Evolutionary conservation across 73 alveolate genomes (phyloP).

Genomic region (Symbiodinium pilosum): DNA sequence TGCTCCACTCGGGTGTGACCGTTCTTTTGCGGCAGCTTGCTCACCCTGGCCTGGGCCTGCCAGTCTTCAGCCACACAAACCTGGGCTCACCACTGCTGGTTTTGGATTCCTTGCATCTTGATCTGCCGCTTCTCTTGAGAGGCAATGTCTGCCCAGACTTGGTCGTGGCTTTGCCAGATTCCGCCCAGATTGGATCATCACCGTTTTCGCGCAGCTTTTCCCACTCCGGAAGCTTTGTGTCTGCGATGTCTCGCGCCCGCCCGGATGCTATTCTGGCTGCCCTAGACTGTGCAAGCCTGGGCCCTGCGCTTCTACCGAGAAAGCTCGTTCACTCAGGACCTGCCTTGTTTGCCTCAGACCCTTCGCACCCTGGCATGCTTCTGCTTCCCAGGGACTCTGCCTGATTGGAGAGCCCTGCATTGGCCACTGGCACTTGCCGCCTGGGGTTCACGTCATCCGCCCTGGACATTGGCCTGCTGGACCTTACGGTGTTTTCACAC

Average conservation of each 20-base stretch:
- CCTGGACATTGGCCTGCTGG: neutral
- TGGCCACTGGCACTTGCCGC: neutral
- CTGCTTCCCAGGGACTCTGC: neutral
- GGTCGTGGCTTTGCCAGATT: neutral
- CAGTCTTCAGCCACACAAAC: neutral
- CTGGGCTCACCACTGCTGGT: neutral
- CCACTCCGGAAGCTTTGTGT: neutral
- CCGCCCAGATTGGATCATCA: slow-evolving; percentile 1
- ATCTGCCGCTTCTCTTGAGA: neutral
- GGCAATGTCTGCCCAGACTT: neutral
- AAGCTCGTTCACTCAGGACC: neutral
- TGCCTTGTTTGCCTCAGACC: neutral
- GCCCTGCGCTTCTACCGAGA: neutral
- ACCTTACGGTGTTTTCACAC: neutral
- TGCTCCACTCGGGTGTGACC: neutral
- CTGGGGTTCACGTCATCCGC: neutral
- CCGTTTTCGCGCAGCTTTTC: neutral
- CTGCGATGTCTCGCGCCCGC: neutral
- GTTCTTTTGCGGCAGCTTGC: neutral
- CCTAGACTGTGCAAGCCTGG: neutral
- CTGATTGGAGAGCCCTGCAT: neutral
- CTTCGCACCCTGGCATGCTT: neutral
- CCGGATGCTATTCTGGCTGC: neutral
- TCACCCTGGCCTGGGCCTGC: neutral
- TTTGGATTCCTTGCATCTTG: neutral